A percentile compares a stretch with the other conserved stretches of the same genome.
These are phyloP conservation scores for Kluyveromyces starmeri DNA, from an alignment of 805 yeast species.

Conservation along the genomic window DNA sequence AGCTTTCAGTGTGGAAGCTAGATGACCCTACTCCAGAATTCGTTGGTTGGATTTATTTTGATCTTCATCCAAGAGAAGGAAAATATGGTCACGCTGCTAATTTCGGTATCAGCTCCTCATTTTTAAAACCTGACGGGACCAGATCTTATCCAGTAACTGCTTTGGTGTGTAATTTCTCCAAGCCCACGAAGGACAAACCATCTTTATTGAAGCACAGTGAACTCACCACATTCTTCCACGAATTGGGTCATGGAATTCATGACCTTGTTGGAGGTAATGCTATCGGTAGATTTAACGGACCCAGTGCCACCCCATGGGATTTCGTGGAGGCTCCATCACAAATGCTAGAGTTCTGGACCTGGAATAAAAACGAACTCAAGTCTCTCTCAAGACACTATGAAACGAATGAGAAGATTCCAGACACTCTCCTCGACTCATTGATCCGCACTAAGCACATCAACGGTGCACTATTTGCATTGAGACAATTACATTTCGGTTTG, in stretches of 20 bases:
- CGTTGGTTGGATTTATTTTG: slow-evolving; percentile 72
- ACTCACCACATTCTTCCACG: slow-evolving; percentile 81
- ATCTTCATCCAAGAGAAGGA: slow-evolving; percentile 77
- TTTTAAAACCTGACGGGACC: slow-evolving; percentile 36
- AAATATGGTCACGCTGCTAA: slow-evolving; percentile 88
- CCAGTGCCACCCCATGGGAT: slow-evolving; percentile 68
- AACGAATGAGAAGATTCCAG: slow-evolving; percentile 48
- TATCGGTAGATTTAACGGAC: slow-evolving; percentile 63
- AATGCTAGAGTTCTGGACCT: slow-evolving; percentile 81
- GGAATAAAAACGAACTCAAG: slow-evolving; percentile 57
- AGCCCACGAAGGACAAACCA: slow-evolving; percentile 61
- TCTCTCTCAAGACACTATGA: slow-evolving; percentile 58
- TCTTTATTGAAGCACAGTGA: slow-evolving; percentile 69
- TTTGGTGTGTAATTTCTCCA: slow-evolving; percentile 76
- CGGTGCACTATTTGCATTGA: slow-evolving; percentile 59
- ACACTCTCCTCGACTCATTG: slow-evolving; percentile 47
- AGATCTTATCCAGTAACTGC: slow-evolving; percentile 64
- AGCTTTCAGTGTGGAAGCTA: slow-evolving; percentile 60
- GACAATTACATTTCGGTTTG: slow-evolving; percentile 71
- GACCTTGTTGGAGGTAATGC: slow-evolving; percentile 59
- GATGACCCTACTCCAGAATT: slow-evolving; percentile 45
- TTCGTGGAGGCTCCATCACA: slow-evolving; percentile 91
- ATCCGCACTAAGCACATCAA: slow-evolving; percentile 64
- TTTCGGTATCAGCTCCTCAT: slow-evolving; percentile 60
- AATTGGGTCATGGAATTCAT: slow-evolving; percentile 84